These are phyloP conservation scores for Ganoderma lingzhi DNA, from an alignment of 1,284 basidiomycete species.

Conservation along the genomic window DNA sequence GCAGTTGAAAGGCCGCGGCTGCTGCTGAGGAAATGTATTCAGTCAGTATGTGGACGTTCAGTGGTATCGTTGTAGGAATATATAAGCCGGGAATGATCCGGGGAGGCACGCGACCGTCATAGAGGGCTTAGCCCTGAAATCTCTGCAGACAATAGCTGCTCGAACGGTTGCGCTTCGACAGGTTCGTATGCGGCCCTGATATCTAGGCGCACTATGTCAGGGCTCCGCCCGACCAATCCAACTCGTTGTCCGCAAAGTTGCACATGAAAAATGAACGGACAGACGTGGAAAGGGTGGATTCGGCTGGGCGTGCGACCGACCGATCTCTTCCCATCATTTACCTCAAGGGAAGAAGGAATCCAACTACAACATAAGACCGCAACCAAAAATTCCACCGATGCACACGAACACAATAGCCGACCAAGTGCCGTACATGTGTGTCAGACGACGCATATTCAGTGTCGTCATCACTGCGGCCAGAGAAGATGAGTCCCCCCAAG, in stretches of 20 bases:
- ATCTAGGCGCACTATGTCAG: background rate
- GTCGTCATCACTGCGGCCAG: background rate
- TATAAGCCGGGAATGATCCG: background rate
- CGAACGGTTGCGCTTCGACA: background rate
- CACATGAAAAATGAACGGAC: background rate
- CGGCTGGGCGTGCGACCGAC: background rate
- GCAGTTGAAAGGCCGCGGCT: conserved; percentile 3
- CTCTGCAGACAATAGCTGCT: background rate
- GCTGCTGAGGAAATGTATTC: background rate
- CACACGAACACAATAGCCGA: background rate
- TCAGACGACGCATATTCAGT: background rate
- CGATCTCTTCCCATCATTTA: background rate
- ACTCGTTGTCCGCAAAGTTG: too few relatives aligned
- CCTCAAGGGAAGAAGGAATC: background rate
- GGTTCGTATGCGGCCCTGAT: background rate
- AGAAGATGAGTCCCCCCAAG: background rate
- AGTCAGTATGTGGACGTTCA: background rate
- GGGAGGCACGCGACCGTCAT: background rate
- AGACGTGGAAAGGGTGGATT: background rate
- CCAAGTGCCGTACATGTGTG: background rate
- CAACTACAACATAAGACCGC: background rate
- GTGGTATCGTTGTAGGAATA: background rate
- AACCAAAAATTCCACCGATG: background rate
- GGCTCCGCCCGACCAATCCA: too few relatives aligned
- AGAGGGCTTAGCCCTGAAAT: background rate